Evolutionary conservation across 352 stramenopile species (phyloP), one percentile per base, ranked within the genome.

Genomic region (Phytopythium delawarense): DNA sequence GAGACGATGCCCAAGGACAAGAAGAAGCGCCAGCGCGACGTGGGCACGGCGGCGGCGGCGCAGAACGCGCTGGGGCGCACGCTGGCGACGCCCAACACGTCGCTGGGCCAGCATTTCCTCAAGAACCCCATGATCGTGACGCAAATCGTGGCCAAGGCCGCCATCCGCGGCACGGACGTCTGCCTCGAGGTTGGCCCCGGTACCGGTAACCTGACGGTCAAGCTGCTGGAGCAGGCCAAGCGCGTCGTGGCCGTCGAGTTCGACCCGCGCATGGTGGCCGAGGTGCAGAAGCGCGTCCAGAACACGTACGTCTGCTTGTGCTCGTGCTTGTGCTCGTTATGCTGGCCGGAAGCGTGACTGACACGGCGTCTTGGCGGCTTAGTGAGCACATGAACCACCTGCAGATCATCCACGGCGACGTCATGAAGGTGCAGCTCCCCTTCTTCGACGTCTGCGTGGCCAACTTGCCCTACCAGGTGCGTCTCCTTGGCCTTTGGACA

Each of bases 371-470:
- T 23, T 66, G 28, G 28, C 45, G 20, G 59, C 46, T 20, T 39
- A 93, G 86, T 0, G 91, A 97, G 60, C 84, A 94, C 68, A 79
- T 91, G 55, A 83, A 92, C 52, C 97, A 99, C 75, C 75, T 99
- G 55, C 87, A 99, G 75, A 96, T 99, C 30, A 99, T 99, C 69
- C 97, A 99, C 69, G 97, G 97, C 13, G 98, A 99, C 78, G 96
- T 99, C 32, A 97, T 99, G 72, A 98, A 99, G 68, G 94, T 98
- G n/a, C 89, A 98, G 53, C 89, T 99, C 63, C 98, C 98, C 32
- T 99, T 99, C 78, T 99, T 99, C 65, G 97, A 99, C 79, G 91
- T 99, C 12, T 99, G 97, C 62, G 97, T 99, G 66, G 98, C 98
- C 54, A 99, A 99, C 71, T 80, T 99, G 45, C 98, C 98, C 39